Conservation (phyloP, 768 basidiomycete species). For the Polyporus arcularius region DNA sequence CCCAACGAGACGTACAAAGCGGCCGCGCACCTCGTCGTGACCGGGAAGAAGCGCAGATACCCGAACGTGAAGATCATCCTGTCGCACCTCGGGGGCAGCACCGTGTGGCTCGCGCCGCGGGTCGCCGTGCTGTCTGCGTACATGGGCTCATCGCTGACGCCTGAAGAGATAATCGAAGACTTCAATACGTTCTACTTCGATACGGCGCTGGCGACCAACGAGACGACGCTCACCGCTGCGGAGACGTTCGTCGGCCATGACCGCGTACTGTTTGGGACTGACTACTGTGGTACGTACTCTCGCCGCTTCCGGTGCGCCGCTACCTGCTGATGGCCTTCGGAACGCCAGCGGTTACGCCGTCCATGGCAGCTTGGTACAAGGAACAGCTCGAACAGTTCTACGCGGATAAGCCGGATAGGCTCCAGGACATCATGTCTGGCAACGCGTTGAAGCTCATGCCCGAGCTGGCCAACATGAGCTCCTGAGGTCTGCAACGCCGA, state of each 20-base stretch:
- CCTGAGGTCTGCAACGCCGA: no score
- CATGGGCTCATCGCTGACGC: conserved; percentile 64
- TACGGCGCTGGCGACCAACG: conserved; percentile 63
- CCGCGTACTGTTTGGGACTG: conserved; percentile 68
- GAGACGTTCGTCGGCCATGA: conserved; percentile 52
- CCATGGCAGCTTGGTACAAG: conserved; percentile 65
- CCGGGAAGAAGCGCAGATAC: conserved; percentile 65
- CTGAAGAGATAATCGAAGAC: conserved; percentile 66
- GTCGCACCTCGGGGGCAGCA: conserved; percentile 73
- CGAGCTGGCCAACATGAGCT: no score
- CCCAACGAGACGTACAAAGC: conserved; percentile 84
- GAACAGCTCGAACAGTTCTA: conserved; percentile 54
- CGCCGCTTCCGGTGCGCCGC: background rate
- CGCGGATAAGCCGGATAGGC: conserved; percentile 27
- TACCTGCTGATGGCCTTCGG: no score
- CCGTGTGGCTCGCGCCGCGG: conserved; percentile 62
- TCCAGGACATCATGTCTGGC: conserved; percentile 3
- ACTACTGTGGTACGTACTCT: conserved; percentile 62
- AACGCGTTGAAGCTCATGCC: conserved; percentile 13
- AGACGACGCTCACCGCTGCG: conserved; percentile 51
- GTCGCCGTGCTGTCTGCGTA: conserved; percentile 65
- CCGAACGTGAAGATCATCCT: conserved; percentile 63
- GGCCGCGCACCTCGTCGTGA: conserved; percentile 73
- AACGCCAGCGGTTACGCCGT: conserved; percentile 52
- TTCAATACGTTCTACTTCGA: conserved; percentile 76